Base-by-base conservation (phyloP, 2,329 filamentous ascomycete species). In the Coniella vitis region DNA sequence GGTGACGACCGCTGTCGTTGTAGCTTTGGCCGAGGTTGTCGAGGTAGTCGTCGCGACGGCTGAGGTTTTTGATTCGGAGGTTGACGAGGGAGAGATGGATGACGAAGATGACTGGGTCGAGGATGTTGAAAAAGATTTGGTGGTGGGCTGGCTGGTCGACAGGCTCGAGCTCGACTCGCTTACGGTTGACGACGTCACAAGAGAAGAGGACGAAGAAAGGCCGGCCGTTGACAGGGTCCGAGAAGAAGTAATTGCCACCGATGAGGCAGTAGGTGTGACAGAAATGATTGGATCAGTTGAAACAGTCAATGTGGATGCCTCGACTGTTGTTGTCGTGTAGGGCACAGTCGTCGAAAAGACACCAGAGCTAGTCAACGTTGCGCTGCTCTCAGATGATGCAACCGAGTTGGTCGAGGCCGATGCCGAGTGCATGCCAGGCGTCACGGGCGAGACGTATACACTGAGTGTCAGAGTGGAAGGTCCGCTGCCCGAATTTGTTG, bases 361-460 rank as follows among this genome's bases (percentile, higher is more conserved):
- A 22, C 54, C 37, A 20, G 50, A 34, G 22, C 34, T 36, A 7
- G 48, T 51, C 19, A 19, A 20, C 20, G n/a, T 19, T 8, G 37
- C 37, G 7, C 10, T 10, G 8, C 37, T 21, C 16, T 7, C 34
- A 16, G 34, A 36, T 5, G 50, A 16, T 16, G 21, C 21, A 21
- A 55, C 43, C 41, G 20, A 31, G 20, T 7, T 12, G 16, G 37
- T 10, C 4, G 37, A 16, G 14, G 35, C 37, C 2, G 43, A 38
- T 21, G 36, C 25, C n/a, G 20, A 45, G 34, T 37, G 29, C 7
- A 16, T 13, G 5, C 42, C 32, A n/a, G 32, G 42, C 10, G 32
- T 45, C 32, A 45, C 36, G n/a, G 43, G 35, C 2, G 43, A 45
- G 16, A 29, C 35, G 13, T 31, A 38, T 5, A 38, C 22, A 21